Evolutionary conservation across 805 yeast species (phyloP).

Genomic region (Suhomyces kilbournensis): DNA sequence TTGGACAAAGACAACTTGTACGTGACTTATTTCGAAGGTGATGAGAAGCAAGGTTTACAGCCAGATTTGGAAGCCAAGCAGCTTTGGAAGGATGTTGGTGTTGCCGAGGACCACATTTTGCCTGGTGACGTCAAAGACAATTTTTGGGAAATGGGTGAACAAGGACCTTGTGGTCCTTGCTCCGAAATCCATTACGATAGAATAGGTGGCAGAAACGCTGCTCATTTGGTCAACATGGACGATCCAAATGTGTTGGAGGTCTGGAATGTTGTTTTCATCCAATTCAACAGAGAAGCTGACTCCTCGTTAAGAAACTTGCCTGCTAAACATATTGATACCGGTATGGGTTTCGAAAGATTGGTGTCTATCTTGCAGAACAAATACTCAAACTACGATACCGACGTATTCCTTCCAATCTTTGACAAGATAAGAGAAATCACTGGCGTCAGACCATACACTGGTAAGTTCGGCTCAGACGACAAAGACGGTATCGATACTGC

Average conservation of each 20-base stretch:
- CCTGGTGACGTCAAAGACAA: conserved; percentile 91
- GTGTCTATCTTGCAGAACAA: conserved; percentile 92
- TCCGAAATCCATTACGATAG: conserved; percentile 97
- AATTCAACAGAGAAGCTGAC: conserved; percentile 91
- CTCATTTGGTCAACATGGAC: conserved; percentile 86
- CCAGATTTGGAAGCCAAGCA: conserved; percentile 93
- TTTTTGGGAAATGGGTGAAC: conserved; percentile 99
- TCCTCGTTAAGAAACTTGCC: conserved; percentile 79
- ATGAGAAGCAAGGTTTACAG: conserved; percentile 71
- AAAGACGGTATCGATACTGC: conserved; percentile 96
- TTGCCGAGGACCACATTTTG: conserved; percentile 84
- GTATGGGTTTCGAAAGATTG: conserved; percentile 97
- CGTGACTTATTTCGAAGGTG: conserved; percentile 97
- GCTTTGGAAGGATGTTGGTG: conserved; percentile 84
- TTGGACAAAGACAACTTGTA: conserved; percentile 77
- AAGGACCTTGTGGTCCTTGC: conserved; percentile 99
- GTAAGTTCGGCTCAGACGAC: conserved; percentile 91
- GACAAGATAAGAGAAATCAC: conserved; percentile 85
- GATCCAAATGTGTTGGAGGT: conserved; percentile 97
- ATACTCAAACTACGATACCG: conserved; percentile 93
- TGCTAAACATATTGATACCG: conserved; percentile 94
- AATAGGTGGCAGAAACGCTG: conserved; percentile 97
- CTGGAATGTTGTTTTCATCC: conserved; percentile 97
- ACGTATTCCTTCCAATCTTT: conserved; percentile 89
- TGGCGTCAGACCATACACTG: conserved; percentile 86